These are phyloP conservation scores for Teratosphaeria zuluensis DNA, from an alignment of 2,329 filamentous ascomycete species.

Conservation along the genomic window DNA sequence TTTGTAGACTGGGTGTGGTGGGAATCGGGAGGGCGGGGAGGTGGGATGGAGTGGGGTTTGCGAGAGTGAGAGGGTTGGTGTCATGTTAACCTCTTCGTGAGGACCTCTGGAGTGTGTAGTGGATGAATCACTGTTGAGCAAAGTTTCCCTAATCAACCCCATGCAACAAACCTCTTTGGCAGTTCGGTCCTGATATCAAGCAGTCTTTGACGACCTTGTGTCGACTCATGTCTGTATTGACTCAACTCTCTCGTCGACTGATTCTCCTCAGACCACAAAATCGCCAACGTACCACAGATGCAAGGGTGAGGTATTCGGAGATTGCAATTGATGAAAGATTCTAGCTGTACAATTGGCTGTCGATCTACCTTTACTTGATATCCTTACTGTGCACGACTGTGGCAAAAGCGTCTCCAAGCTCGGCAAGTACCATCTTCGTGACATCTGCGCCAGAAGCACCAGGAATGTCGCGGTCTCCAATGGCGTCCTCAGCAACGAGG, in stretches of 20 bases:
- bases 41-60: too few species aligned
- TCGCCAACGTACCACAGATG: not conserved
- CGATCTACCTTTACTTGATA: constrained; percentile 27
- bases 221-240: too few species aligned
- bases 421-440: constrained; percentile 44
- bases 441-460: constrained; percentile 48
- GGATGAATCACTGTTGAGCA: not conserved
- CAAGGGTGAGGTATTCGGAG: not conserved
- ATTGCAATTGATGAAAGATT: not conserved
- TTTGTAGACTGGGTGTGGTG: not conserved
- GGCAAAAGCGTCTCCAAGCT: constrained; percentile 55
- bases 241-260: too few species aligned
- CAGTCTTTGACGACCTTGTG: too few species aligned
- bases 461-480: constrained; percentile 59
- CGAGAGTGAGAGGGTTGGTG: not conserved
- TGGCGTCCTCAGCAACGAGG: constrained; percentile 49
- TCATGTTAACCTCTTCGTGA: not conserved
- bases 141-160: too few species aligned
- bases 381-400: constrained; percentile 47
- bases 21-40: not conserved
- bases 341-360: not conserved
- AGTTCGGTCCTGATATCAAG: too few species aligned
- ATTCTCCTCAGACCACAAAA: too few species aligned
- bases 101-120: not conserved
- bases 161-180: too few species aligned